Conservation (phyloP, 1,284 basidiomycete species). For the Pulchroboletus neoregius region DNA sequence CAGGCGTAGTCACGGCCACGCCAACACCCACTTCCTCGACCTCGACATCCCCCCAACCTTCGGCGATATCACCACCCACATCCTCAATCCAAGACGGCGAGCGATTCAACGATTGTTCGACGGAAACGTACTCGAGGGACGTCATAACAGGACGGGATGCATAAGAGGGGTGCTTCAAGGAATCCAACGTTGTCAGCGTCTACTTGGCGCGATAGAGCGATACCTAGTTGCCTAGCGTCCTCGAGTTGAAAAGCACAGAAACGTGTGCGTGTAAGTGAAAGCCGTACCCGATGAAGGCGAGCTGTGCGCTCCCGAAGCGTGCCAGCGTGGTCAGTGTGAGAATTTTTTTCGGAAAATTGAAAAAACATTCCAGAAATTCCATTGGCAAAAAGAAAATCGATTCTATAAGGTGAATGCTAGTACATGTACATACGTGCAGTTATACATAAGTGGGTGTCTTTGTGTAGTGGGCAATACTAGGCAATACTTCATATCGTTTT, state of each 20-base stretch:
- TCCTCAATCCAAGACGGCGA: conserved; percentile 4
- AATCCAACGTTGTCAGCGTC: background rate
- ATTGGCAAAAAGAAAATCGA: background rate
- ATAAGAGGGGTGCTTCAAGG: conserved; percentile 13
- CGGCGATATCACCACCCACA: too few species aligned
- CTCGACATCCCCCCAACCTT: background rate
- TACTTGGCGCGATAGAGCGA: background rate
- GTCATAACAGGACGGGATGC: conserved; percentile 25
- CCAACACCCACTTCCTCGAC: conserved; percentile 13
- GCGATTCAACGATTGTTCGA: conserved; percentile 12
- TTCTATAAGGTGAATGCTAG: conserved; percentile 21
- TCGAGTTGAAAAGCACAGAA: background rate
- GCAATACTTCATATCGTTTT: conserved; percentile 21
- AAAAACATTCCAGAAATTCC: background rate
- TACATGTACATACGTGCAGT: conserved; percentile 31
- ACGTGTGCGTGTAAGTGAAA: conserved; percentile 3
- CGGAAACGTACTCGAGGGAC: conserved; percentile 20
- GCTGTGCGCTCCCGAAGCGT: background rate
- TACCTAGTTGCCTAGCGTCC: background rate
- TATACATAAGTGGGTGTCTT: conserved; percentile 30
- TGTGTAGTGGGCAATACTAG: conserved; percentile 18
- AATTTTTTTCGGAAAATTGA: background rate
- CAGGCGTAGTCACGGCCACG: conserved; percentile 15
- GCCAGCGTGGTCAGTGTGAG: background rate
- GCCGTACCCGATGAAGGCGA: background rate